Conservation (phyloP, 768 basidiomycete genomes). For the Amanita jacksonii region DNA sequence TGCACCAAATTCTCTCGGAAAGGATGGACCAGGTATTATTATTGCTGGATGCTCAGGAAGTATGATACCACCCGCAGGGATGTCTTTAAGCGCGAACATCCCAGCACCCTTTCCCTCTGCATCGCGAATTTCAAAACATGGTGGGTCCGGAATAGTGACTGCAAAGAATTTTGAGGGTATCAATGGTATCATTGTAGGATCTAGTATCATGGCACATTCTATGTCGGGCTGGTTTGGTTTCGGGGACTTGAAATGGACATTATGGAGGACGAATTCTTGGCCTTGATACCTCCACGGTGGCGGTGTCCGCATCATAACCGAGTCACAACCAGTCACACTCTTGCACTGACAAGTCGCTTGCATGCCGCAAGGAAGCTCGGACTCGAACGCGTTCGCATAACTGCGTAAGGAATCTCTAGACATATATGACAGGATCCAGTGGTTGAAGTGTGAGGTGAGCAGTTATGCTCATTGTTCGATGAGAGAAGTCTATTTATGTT, state of each 20-base stretch:
- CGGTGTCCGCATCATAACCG: too few species aligned
- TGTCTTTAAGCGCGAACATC: slow-evolving; percentile 26
- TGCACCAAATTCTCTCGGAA: slow-evolving; percentile 14
- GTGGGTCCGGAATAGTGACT: slow-evolving; percentile 2
- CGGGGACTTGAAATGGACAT: slow-evolving; percentile 1
- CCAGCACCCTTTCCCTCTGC: slow-evolving; percentile 25
- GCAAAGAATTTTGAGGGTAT: background rate
- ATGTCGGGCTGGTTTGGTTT: background rate
- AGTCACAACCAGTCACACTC: too few species aligned
- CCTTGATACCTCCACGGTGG: slow-evolving; percentile 6
- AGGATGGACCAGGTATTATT: slow-evolving; percentile 24
- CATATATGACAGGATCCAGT: too few species aligned
- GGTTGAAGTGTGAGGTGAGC: too few species aligned
- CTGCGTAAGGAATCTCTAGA: too few species aligned
- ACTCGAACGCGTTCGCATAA: too few species aligned
- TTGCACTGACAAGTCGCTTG: too few species aligned
- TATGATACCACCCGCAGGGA: slow-evolving; percentile 25
- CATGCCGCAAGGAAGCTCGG: too few species aligned
- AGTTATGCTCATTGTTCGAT: too few species aligned
- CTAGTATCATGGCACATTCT: slow-evolving; percentile 8
- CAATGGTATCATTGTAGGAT: slow-evolving; percentile 4
- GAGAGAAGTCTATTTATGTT: too few species aligned
- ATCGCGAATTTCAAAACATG: slow-evolving; percentile 17
- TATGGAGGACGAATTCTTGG: slow-evolving; percentile 8
- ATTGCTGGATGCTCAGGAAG: slow-evolving; percentile 31